Evolutionary conservation across 495 filamentous ascomycete genomes (phyloP), one percentile per base, ranked within the genome.

Genomic region (Podospora conica): DNA sequence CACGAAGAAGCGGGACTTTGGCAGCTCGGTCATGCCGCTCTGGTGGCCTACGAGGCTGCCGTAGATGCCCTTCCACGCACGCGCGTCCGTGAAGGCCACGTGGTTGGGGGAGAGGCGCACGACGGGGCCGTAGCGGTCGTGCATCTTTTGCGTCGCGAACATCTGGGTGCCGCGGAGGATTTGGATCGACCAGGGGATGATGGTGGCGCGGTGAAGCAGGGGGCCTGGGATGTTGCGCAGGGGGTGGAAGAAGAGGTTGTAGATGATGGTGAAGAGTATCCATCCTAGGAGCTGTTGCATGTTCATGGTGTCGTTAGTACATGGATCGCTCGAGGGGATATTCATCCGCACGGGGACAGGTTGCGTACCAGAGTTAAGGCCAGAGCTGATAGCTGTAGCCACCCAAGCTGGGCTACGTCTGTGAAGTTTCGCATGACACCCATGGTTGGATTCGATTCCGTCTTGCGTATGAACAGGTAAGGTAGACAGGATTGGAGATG

Each of bases 31-130:
- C 53, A 20, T n/a, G 23, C 74, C 72, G 60, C 72, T 72, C 27
- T 67, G 72, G 68, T 74, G 71, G 25, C 74, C 72, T 57, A 73
- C 69, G 21, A 69, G 72, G 66, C 71, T 69, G 1, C 81, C 82
- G 66, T 87, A 85, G 53, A 90, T 87, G 66, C 88, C 86, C 24
- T 80, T 79, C 79, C 83, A 87, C 5, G 86, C 84, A 5, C 70
- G 66, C 0, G 78, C 70, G 0, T 80, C 79, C 64, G 76, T 82
- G 74, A 86, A 89, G 6, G 79, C 81, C 2, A 90, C 71, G 62
- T 85, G 80, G 28, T 80, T 73, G 3, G 87, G 87, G 0, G 78
- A 69, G 25, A 87, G 73, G 3, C 88, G 84, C 2, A 90, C 79
- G 21, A 85, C 73, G n/a, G 76, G 76, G 7, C 84, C 84, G 60